Evolutionary conservation across 805 yeast genomes (phyloP).

Genomic region (Wickerhamiella sergipiensis): DNA sequence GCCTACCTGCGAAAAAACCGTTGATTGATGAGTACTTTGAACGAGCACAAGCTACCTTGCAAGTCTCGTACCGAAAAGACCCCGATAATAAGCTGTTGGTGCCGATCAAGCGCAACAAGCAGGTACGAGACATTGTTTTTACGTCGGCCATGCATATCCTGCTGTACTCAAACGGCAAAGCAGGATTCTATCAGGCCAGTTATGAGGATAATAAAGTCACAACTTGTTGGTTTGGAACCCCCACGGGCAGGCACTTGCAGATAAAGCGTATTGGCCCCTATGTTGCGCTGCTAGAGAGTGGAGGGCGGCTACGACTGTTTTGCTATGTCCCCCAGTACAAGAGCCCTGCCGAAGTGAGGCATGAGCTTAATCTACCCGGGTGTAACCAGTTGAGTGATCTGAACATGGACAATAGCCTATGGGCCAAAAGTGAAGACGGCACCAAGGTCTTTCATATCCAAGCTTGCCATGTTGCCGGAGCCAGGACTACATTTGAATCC

Average conservation of each 20-base stretch:
- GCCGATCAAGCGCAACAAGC: neutral
- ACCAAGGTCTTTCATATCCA: neutral
- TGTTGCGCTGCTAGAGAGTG: neutral
- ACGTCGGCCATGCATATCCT: neutral
- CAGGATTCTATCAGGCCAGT: neutral
- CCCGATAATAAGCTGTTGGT: neutral
- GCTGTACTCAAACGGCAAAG: neutral
- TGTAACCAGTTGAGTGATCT: neutral
- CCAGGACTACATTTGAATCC: neutral
- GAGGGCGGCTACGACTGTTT: neutral
- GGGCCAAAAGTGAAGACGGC: neutral
- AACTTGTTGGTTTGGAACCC: neutral
- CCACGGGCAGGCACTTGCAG: neutral
- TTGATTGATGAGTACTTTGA: neutral
- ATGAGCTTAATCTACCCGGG: neutral
- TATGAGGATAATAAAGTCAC: neutral
- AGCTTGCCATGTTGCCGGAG: neutral
- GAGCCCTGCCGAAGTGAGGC: neutral
- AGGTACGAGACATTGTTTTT: neutral
- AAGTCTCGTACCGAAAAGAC: neutral
- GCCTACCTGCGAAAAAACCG: neutral
- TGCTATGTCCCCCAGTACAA: neutral
- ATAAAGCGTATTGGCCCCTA: neutral
- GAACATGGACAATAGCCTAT: neutral
- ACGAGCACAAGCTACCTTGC: neutral